Conservation (phyloP, 1,139 yeast genomes). For the Spencermartinsiella ligniputridi region DNA sequence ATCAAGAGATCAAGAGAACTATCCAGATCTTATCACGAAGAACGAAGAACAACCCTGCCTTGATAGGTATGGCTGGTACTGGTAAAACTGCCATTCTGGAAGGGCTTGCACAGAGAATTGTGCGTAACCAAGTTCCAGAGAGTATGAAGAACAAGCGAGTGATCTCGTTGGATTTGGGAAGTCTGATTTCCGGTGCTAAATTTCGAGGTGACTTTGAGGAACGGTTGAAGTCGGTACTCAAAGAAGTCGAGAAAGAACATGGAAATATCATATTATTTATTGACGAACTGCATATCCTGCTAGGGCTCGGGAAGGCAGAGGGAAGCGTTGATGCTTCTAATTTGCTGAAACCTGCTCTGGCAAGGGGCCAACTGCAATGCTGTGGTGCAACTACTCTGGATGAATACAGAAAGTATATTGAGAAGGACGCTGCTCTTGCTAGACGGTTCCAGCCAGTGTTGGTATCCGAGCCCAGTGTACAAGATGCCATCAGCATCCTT, state of each 20-base stretch:
- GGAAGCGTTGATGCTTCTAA: constrained; percentile 97
- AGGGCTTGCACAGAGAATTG: constrained; percentile 90
- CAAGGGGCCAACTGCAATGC: constrained; percentile 88
- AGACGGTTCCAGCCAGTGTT: constrained; percentile 88
- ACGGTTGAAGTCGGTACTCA: constrained; percentile 74
- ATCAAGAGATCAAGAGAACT: constrained; percentile 89
- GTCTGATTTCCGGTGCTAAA: constrained; percentile 89
- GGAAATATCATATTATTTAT: constrained; percentile 80
- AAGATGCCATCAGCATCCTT: constrained; percentile 85
- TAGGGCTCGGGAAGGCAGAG: constrained; percentile 92
- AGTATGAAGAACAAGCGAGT: constrained; percentile 81
- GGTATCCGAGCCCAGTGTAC: constrained; percentile 86
- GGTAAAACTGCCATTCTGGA: constrained; percentile 97
- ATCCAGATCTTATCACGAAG: constrained; percentile 87
- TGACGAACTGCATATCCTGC: constrained; percentile 85
- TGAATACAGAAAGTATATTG: constrained; percentile 81
- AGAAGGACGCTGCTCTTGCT: constrained; percentile 87
- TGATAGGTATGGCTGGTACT: constrained; percentile 95
- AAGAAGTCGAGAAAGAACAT: constrained; percentile 78
- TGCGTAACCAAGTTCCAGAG: constrained; percentile 91
- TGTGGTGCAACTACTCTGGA: constrained; percentile 95
- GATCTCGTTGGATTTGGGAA: constrained; percentile 80
- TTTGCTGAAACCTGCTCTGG: constrained; percentile 86
- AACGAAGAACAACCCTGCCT: constrained; percentile 90
- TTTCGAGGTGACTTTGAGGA: constrained; percentile 95